A percentile compares a stretch with the other conserved stretches of the same genome.
Evolutionary conservation across 345 rosid genomes (phyloP).

Genomic region (Eucalyptus grandis): DNA sequence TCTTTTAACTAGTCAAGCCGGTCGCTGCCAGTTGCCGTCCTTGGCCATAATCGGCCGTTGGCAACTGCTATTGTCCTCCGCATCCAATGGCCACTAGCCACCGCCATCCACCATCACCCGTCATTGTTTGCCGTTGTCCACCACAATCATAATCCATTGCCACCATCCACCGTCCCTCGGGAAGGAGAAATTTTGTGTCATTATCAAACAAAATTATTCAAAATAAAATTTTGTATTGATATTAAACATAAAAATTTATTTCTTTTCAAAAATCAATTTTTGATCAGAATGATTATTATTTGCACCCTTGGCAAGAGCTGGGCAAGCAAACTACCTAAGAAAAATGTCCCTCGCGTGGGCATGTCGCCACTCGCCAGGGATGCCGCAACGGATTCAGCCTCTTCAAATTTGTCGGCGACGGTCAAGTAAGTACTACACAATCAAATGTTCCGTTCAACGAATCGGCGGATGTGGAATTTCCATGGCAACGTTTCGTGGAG

Average conservation of each 20-base stretch:
- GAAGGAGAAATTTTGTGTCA: rapidly evolving
- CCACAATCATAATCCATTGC: rapidly evolving
- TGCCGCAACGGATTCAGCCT: neutral
- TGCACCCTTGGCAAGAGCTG: neutral
- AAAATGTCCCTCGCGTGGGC: neutral
- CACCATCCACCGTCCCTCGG: rapidly evolving
- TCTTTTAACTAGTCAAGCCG: too few species aligned
- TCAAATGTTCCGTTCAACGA: neutral
- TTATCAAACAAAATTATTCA: too few species aligned
- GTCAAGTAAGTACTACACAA: neutral
- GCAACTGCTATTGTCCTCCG: rapidly evolving
- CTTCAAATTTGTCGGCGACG: neutral
- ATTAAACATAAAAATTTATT: too few species aligned
- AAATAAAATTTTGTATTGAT: too few species aligned
- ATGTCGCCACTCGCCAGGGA: neutral
- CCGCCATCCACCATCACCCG: rapidly evolving
- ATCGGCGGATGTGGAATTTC: neutral
- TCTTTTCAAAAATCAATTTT: too few species aligned
- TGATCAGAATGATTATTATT: too few species aligned
- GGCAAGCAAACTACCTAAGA: neutral
- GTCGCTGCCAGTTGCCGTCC: rapidly evolving
- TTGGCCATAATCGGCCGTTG: rapidly evolving
- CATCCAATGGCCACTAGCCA: rapidly evolving
- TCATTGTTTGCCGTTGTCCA: rapidly evolving
- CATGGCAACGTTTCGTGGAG: neutral